Conservation (phyloP, 2,329 filamentous ascomycete genomes). For the Neofusicoccum cordaticola region DNA sequence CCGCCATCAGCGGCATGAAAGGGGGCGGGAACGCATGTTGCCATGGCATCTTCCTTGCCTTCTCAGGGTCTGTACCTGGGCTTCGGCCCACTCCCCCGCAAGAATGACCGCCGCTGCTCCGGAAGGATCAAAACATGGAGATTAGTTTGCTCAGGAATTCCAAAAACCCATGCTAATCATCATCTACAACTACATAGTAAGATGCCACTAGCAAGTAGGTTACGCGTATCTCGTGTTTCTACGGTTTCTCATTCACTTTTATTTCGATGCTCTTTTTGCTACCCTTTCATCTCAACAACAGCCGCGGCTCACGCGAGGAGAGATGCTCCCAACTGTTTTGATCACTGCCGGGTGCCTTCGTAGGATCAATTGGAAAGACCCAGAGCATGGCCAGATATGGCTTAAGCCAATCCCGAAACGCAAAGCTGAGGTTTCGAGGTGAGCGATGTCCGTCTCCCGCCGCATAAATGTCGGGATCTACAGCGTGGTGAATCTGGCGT, state of each 20-base stretch:
- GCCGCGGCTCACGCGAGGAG: neutral
- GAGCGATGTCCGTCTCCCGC: neutral
- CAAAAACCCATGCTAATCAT: neutral
- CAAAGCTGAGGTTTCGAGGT: neutral
- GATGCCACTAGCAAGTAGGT: neutral
- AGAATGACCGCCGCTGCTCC: neutral
- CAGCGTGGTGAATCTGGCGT: neutral
- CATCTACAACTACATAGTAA: neutral
- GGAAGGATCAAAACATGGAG: neutral
- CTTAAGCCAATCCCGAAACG: too few relatives aligned
- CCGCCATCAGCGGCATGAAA: neutral
- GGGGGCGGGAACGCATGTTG: neutral
- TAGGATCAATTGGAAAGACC: too few relatives aligned
- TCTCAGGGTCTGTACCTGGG: neutral
- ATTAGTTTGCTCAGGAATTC: neutral
- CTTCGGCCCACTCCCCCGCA: neutral
- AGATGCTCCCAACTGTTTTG: neutral
- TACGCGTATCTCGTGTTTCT: neutral
- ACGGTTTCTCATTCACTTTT: neutral
- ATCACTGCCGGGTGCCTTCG: too few relatives aligned
- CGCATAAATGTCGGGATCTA: slow-evolving; percentile 9
- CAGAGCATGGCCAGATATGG: too few relatives aligned
- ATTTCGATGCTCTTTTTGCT: neutral
- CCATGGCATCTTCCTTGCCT: neutral
- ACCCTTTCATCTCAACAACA: neutral